These are phyloP conservation scores for Globisporangium acanthophoron DNA, from an alignment of 352 stramenopile genomes.

Conservation along the genomic window DNA sequence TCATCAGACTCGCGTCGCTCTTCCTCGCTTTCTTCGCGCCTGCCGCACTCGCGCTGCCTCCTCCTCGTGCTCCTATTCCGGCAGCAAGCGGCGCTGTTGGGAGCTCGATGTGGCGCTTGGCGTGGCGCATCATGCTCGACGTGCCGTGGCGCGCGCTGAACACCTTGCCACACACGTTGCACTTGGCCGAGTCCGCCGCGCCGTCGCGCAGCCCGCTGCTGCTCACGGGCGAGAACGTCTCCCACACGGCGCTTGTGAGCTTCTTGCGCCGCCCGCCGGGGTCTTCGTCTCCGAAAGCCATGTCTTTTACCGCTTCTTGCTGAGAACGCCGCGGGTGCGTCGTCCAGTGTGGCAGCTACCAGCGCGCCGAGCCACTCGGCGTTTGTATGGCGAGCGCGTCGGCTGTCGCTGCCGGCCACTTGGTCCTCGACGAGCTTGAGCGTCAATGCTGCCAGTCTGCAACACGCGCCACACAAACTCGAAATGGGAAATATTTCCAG, in stretches of 20 bases:
- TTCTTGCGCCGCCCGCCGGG: slow-evolving; percentile 72
- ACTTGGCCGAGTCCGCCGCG: slow-evolving; percentile 69
- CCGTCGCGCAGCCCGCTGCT: slow-evolving; percentile 62
- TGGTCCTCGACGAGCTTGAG: too few relatives aligned
- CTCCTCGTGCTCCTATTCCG: neutral
- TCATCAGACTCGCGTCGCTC: slow-evolving; percentile 4
- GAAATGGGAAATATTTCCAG: too few relatives aligned
- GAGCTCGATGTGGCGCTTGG: slow-evolving; percentile 69
- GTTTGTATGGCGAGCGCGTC: too few relatives aligned
- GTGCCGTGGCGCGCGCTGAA: slow-evolving; percentile 79
- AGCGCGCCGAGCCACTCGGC: too few relatives aligned
- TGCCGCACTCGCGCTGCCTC: neutral
- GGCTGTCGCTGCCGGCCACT: too few relatives aligned
- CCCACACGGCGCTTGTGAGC: slow-evolving; percentile 77
- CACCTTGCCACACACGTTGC: slow-evolving; percentile 65
- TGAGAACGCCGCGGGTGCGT: too few relatives aligned
- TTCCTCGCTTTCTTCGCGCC: slow-evolving; percentile 53
- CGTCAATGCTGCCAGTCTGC: too few relatives aligned
- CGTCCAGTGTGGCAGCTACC: neutral
- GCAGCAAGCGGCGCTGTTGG: slow-evolving; percentile 6
- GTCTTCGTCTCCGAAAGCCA: slow-evolving; percentile 67
- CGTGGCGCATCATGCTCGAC: slow-evolving; percentile 81
- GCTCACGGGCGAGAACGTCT: slow-evolving; percentile 72
- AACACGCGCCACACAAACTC: too few relatives aligned
- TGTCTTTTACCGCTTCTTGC: slow-evolving; percentile 46